Evolutionary conservation across 139 green algal species (phyloP).

Genomic region (Chlamydomonas sp.): DNA sequence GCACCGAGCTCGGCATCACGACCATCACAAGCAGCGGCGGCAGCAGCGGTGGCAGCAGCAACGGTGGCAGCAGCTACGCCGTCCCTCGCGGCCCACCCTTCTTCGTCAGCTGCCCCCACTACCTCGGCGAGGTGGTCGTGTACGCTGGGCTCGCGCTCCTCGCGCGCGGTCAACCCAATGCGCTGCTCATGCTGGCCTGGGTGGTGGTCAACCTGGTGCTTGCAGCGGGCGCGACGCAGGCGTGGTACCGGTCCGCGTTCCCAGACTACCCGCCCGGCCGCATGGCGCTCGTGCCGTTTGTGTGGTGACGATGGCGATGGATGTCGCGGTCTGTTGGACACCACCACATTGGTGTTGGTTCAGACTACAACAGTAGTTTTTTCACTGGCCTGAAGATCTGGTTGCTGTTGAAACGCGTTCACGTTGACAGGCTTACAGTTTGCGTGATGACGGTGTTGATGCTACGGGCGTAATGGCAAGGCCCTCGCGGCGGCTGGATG

Average conservation of each 20-base stretch:
- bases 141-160: slow-evolving; percentile 54
- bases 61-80: slow-evolving; percentile 1
- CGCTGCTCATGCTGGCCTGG: slow-evolving; percentile 38
- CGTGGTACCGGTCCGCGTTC: slow-evolving; percentile 53
- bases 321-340: too few species aligned
- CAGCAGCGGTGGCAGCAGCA: too few species aligned
- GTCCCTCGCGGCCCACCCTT: slow-evolving; percentile 49
- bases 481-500: too few species aligned
- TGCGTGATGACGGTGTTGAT: too few species aligned
- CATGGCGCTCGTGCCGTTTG: background rate
- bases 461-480: too few species aligned
- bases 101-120: slow-evolving; percentile 74
- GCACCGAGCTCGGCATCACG: too few species aligned
- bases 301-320: slow-evolving; percentile 10
- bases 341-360: too few species aligned
- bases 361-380: too few species aligned
- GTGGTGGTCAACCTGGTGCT: slow-evolving; percentile 64
- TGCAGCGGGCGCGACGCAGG: slow-evolving; percentile 49
- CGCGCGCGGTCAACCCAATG: background rate
- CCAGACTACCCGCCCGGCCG: background rate
- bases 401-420: too few species aligned
- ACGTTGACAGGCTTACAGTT: too few species aligned
- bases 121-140: slow-evolving; percentile 73
- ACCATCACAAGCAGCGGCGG: too few species aligned
- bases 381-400: too few species aligned